A percentile compares a stretch with the other conserved stretches of the same genome.
Evolutionary conservation across 2,329 filamentous ascomycete genomes (phyloP).

Genomic region (Bipolaris cookei): DNA sequence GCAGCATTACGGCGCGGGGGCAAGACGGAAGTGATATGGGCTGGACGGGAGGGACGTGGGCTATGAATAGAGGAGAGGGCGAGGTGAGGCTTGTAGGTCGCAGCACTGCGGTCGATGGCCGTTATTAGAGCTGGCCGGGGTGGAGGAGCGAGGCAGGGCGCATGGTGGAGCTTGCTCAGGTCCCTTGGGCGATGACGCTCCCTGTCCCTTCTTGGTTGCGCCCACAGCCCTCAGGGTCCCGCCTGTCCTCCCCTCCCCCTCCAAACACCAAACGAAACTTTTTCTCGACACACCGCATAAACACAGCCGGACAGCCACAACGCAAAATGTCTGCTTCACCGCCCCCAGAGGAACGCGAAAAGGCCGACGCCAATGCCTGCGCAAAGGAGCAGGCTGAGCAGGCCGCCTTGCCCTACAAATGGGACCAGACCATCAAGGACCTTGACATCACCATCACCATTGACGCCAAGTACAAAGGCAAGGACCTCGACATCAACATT

Average conservation of each 20-base stretch:
- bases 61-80: constrained; percentile 24
- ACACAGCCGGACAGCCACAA: constrained; percentile 13
- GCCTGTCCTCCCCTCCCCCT: constrained; percentile 10
- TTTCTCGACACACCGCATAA: constrained; percentile 7
- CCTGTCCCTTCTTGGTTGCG: constrained; percentile 9
- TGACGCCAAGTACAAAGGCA: constrained; percentile 81
- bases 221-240: constrained; percentile 12
- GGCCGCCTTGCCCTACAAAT: constrained; percentile 91
- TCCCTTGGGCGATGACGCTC: constrained; percentile 26
- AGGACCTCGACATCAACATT: constrained; percentile 82
- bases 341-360: constrained; percentile 61
- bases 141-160: constrained; percentile 24
- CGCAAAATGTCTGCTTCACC: constrained; percentile 52
- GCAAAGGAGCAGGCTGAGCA: constrained; percentile 86
- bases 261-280: constrained; percentile 15
- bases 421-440: constrained; percentile 91
- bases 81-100: constrained; percentile 16
- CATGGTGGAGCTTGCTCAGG: constrained; percentile 22
- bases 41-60: constrained; percentile 25
- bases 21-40: constrained; percentile 24
- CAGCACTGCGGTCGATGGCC: constrained; percentile 22
- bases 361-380: constrained; percentile 63
- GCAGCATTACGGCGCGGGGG: constrained; percentile 35
- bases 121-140: constrained; percentile 23
- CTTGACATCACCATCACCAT: constrained; percentile 80